phyloP scores from a whole-genome alignment of 2,329 filamentous ascomycete species.

The Phoma sp. region DNA sequence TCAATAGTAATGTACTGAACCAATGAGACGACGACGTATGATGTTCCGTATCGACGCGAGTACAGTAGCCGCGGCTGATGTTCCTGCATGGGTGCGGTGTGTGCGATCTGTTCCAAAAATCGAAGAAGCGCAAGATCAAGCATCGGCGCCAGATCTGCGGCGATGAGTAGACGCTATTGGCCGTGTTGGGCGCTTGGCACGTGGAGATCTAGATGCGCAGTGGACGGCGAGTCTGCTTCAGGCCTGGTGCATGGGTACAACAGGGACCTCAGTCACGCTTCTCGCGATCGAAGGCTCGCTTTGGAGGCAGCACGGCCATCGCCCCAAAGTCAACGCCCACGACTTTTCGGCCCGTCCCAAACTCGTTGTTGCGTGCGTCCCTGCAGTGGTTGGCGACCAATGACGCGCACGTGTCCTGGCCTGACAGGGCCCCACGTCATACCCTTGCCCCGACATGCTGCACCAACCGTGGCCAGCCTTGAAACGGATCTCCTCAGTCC shows the following conservation, averaged over 20 bases:
- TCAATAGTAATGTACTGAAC: neutral
- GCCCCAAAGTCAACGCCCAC: conserved; percentile 16
- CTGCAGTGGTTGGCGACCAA: conserved; percentile 28
- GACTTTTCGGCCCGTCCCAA: conserved; percentile 31
- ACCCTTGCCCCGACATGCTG: conserved; percentile 25
- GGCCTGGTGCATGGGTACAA: conserved; percentile 24
- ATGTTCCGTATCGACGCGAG: neutral
- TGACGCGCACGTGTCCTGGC: conserved; percentile 16
- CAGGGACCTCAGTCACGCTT: conserved; percentile 11
- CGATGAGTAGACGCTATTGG: conserved; percentile 13
- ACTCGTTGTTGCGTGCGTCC: conserved; percentile 28
- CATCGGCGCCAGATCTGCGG: conserved; percentile 25
- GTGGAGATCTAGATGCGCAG: conserved; percentile 23
- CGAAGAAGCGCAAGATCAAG: conserved; percentile 15
- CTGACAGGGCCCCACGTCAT: conserved; percentile 28
- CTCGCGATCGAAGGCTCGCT: conserved; percentile 36
- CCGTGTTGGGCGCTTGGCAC: conserved; percentile 14
- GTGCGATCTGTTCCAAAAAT: conserved; percentile 17
- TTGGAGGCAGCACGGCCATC: conserved; percentile 40
- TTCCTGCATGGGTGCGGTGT: conserved; percentile 18
- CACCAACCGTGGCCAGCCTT: conserved; percentile 30
- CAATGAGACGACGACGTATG: neutral
- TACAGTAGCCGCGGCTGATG: conserved; percentile 4
- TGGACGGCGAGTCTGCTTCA: conserved; percentile 12
- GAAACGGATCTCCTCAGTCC: conserved; percentile 36